Conservation (phyloP, 2,329 filamentous ascomycete species). For the Aurifilum marmelostoma region DNA sequence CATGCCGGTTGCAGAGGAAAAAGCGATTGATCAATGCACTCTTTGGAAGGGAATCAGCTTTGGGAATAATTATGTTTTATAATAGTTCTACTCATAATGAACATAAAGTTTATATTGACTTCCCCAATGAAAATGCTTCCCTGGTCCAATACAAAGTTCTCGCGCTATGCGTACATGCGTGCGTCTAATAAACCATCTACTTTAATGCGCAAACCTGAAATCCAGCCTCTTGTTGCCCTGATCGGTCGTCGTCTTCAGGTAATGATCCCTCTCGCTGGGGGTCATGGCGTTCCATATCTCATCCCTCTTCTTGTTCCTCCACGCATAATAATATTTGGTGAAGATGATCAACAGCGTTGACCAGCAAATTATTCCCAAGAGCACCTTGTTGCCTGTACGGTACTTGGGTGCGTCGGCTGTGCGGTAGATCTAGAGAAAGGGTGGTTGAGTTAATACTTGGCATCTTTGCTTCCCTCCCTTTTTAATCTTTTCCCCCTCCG, state of each 20-base stretch:
- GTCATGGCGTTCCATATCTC: conserved; percentile 37
- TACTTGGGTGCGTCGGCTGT: conserved; percentile 52
- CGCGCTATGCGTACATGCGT: neutral
- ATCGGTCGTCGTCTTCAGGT: conserved; percentile 46
- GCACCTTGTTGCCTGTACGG: conserved; percentile 44
- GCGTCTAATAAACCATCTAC: neutral
- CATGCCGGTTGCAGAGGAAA: neutral
- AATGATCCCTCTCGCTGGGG: conserved; percentile 41
- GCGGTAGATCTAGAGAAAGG: conserved; percentile 36
- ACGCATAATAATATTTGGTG: conserved; percentile 39
- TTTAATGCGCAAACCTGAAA: conserved; percentile 38
- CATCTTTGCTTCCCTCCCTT: too few species aligned
- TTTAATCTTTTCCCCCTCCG: too few species aligned
- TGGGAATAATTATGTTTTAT: neutral
- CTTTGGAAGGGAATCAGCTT: neutral
- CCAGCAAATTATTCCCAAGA: conserved; percentile 44
- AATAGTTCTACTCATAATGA: neutral
- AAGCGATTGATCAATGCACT: neutral
- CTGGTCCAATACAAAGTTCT: neutral
- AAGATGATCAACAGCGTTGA: conserved; percentile 40
- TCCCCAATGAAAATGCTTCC: neutral
- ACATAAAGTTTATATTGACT: neutral
- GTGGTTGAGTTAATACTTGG: neutral
- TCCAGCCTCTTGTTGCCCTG: conserved; percentile 46
- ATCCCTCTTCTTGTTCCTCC: conserved; percentile 36